Percentiles rank a stretch among this genome's conserved stretches.
Conservation (phyloP, 192 early-diverging fungal genomes). For the Martensiomyces pterosporus region DNA sequence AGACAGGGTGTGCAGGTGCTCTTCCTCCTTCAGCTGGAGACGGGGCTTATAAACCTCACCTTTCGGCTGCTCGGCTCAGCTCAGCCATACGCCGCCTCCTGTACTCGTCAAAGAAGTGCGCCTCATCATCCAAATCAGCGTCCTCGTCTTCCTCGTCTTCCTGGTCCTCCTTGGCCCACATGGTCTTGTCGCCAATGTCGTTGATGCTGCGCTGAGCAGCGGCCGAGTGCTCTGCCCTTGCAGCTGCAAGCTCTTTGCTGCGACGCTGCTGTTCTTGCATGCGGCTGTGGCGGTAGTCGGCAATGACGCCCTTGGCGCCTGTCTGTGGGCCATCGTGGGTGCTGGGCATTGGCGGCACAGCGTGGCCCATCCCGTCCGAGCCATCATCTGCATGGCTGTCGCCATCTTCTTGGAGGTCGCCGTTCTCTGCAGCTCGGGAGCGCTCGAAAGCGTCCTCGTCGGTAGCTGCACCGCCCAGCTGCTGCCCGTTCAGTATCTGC, state of each 20-base stretch:
- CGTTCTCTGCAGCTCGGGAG: conserved; percentile 6
- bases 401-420: neutral
- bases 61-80: neutral
- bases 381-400: neutral
- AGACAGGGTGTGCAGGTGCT: no score
- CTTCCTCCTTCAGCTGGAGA: no score
- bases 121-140: conserved; percentile 10
- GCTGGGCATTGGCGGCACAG: neutral
- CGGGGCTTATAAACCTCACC: no score
- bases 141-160: conserved; percentile 1
- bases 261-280: conserved; percentile 8
- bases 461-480: conserved; percentile 1
- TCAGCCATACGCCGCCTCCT: neutral
- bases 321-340: conserved; percentile 38
- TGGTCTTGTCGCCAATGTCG: conserved; percentile 5
- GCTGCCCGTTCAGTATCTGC: conserved; percentile 1
- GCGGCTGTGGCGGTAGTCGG: conserved; percentile 33
- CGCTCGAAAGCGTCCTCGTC: conserved; percentile 17
- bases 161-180: conserved; percentile 19
- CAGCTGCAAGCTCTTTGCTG: conserved; percentile 1
- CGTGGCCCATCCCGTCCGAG: no score
- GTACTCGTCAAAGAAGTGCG: conserved; percentile 28
- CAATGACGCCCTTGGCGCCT: conserved; percentile 42
- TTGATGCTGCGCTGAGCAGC: conserved; percentile 3
- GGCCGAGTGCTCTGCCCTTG: conserved; percentile 4